phyloP scores from a whole-genome alignment of 352 stramenopile genomes.

The Pythium periplocum region DNA sequence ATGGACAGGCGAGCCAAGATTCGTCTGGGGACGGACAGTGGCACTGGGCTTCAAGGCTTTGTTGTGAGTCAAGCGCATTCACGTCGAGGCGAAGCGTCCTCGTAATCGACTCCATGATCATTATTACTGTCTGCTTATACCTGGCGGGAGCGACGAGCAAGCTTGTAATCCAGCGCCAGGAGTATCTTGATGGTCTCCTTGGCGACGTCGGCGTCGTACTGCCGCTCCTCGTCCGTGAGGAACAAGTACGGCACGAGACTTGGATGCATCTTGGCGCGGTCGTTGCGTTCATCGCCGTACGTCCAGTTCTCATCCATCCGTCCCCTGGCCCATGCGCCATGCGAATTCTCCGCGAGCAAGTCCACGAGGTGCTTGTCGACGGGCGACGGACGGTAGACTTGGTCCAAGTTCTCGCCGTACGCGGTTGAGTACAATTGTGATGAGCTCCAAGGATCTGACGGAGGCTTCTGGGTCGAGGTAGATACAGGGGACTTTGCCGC shows the following conservation, averaged over 20 bases:
- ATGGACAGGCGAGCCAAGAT: no score
- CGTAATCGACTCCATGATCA: no score
- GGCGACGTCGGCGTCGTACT: constrained; percentile 86
- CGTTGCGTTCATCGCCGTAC: constrained; percentile 72
- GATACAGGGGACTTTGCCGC: constrained; percentile 51
- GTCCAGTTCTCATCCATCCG: constrained; percentile 86
- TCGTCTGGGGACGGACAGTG: no score
- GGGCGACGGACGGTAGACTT: constrained; percentile 67
- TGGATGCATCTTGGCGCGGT: constrained; percentile 73
- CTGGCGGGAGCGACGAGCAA: constrained; percentile 66
- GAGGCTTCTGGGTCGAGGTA: constrained; percentile 70
- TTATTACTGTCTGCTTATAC: not conserved
- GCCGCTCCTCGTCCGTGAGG: constrained; percentile 81
- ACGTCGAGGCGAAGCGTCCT: no score
- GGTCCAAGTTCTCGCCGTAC: constrained; percentile 52
- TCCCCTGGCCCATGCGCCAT: constrained; percentile 82
- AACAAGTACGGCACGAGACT: constrained; percentile 87
- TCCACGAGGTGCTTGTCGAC: constrained; percentile 79
- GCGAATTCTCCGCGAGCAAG: constrained; percentile 76
- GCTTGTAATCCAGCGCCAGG: constrained; percentile 80
- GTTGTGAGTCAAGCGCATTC: no score
- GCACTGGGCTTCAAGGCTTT: no score
- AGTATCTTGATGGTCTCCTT: constrained; percentile 86
- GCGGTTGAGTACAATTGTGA: constrained; percentile 66
- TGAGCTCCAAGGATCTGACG: constrained; percentile 69